Base-by-base conservation (phyloP, 2,329 filamentous ascomycete species). In the Curvularia sp. region DNA sequence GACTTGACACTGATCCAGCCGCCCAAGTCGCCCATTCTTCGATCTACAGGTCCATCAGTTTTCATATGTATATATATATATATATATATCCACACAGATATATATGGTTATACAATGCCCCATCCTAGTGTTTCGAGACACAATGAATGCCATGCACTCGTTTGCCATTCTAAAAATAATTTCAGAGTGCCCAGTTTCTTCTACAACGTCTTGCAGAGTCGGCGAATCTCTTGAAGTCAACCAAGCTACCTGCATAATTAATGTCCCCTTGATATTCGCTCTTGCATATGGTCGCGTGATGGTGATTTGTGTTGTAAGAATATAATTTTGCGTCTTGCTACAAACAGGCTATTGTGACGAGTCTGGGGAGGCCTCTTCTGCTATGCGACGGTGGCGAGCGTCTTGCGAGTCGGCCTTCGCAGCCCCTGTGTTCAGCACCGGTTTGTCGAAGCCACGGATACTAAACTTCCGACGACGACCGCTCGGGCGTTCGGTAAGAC, bases 401-500 rank as follows among this genome's bases (percentile, higher is more conserved):
- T 75, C 71, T 60, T 65, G 46, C 42, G 59, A n/a, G 33, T 69
- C 64, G 58, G 63, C 54, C 51, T 57, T 60, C 13, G 55, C 33
- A 41, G 55, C 57, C 31, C 66, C 64, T 52, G 71, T 67, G 50
- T 62, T 62, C 51, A 61, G 66, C 51, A 62, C 67, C 57, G 56
- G 46, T 12, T 64, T 52, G 3, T 67, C 68, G 41, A 64, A 60
- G 43, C 61, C 61, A 18, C 71, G 67, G 30, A 82, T 65, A 57
- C 79, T 82, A 63, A 83, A 78, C 9, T 69, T 70, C 28, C 81
- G 73, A 24, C 75, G 77, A 61, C 79, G 78, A 7, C 84, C 85
- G 63, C 78, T 82, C 3, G 85, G 83, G 57, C 85, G 76, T 69
- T 87, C 85, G 48, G 80, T 84, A 52, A 90, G 76, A 67, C 83